Conservation (phyloP, 805 yeast species). For the Blastobotrys terrestris region DNA sequence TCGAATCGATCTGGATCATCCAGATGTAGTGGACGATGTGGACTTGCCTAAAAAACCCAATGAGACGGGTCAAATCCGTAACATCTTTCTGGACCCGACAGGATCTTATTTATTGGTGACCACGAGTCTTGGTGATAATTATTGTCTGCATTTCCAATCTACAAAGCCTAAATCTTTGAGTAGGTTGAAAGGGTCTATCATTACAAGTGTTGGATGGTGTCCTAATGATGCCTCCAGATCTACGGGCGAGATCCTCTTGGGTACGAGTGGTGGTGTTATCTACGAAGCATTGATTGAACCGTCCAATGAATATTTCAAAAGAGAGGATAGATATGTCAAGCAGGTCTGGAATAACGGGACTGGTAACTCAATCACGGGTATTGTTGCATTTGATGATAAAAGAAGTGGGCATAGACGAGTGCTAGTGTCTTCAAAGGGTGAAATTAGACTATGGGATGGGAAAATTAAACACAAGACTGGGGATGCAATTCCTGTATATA, state of each 20-base stretch:
- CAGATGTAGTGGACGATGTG: conserved; percentile 47
- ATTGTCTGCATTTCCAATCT: conserved; percentile 40
- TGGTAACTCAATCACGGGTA: conserved; percentile 23
- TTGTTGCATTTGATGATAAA: conserved; percentile 13
- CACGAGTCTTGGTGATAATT: conserved; percentile 42
- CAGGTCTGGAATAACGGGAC: conserved; percentile 36
- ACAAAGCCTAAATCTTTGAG: conserved; percentile 38
- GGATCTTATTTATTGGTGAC: conserved; percentile 50
- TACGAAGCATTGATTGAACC: conserved; percentile 44
- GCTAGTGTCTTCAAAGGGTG: conserved; percentile 18
- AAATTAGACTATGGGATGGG: conserved; percentile 24
- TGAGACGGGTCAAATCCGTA: conserved; percentile 25
- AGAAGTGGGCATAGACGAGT: conserved; percentile 14
- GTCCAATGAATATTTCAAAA: conserved; percentile 39
- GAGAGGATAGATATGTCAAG: conserved; percentile 37
- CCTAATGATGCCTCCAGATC: conserved; percentile 32
- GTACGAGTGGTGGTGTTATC: conserved; percentile 43
- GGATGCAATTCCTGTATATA: conserved; percentile 27
- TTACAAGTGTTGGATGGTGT: conserved; percentile 40
- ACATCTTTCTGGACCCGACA: conserved; percentile 43
- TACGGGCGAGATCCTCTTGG: conserved; percentile 45
- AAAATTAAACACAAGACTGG: conserved; percentile 14
- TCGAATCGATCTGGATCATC: conserved; percentile 60
- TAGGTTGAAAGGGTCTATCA: conserved; percentile 41
- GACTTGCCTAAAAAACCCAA: conserved; percentile 27